Conservation (phyloP, 768 basidiomycete genomes). For the Xerocomellus dryophilus region DNA sequence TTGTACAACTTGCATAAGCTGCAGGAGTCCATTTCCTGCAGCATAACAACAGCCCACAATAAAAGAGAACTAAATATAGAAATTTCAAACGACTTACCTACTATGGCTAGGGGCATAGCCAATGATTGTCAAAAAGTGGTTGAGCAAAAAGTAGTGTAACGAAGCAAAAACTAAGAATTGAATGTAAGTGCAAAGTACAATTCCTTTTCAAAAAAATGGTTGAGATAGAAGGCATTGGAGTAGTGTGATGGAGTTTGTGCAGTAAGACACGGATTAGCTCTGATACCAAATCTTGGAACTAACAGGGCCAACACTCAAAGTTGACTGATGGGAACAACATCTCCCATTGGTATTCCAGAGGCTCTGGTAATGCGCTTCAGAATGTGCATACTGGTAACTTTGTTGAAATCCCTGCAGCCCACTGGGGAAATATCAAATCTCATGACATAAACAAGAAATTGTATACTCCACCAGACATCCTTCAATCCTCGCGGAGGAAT, state of each 20-base stretch:
- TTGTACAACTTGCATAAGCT: no score
- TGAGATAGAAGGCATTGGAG: conserved; percentile 25
- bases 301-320: conserved; percentile 24
- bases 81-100: no score
- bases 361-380: conserved; percentile 18
- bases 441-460: conserved; percentile 25
- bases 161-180: background rate
- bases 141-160: no score
- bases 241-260: conserved; percentile 19
- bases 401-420: conserved; percentile 2
- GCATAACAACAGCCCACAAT: no score
- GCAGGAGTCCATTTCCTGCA: no score
- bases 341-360: conserved; percentile 17
- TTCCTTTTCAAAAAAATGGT: conserved; percentile 35
- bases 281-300: conserved; percentile 26
- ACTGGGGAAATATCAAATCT: conserved; percentile 27
- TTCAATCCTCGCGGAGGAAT: background rate
- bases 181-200: background rate
- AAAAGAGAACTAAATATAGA: no score
- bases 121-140: no score
- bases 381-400: conserved; percentile 19
- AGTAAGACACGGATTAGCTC: conserved; percentile 21
- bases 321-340: conserved; percentile 27
- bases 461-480: background rate
- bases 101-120: no score